phyloP scores from a whole-genome alignment of 2,329 filamentous ascomycete genomes.

The Cladophialophora exuberans region DNA sequence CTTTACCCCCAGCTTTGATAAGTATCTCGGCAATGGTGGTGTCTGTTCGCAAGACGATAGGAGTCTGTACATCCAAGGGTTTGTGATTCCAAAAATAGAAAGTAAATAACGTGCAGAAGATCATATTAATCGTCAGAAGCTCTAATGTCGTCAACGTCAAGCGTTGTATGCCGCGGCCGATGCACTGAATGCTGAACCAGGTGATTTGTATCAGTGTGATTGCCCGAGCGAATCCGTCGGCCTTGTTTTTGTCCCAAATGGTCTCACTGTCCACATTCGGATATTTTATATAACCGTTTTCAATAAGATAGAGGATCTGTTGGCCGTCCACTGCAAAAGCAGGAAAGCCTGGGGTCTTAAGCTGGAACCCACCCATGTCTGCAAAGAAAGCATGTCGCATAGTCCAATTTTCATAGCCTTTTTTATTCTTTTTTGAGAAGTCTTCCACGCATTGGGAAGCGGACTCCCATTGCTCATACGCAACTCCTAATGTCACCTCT shows the following conservation, averaged over 20 bases:
- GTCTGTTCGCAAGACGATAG: not conserved
- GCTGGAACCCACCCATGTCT: slow-evolving; percentile 47
- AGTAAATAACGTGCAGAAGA: slow-evolving; percentile 35
- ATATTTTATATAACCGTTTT: slow-evolving; percentile 29
- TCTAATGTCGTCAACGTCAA: slow-evolving; percentile 36
- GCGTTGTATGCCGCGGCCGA: slow-evolving; percentile 24
- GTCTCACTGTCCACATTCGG: slow-evolving; percentile 21
- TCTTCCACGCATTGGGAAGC: not conserved
- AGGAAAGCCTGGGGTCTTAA: slow-evolving; percentile 37
- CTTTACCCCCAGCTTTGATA: slow-evolving; percentile 29
- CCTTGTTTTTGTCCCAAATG: slow-evolving; percentile 34
- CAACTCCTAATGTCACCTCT: not conserved
- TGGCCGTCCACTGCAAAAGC: slow-evolving; percentile 44
- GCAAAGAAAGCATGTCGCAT: slow-evolving; percentile 46
- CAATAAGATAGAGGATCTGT: slow-evolving; percentile 36
- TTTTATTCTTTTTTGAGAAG: not conserved
- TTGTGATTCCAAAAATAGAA: slow-evolving; percentile 38
- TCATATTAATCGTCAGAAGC: slow-evolving; percentile 34
- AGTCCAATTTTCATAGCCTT: slow-evolving; percentile 41
- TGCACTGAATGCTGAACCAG: slow-evolving; percentile 30
- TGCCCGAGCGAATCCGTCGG: slow-evolving; percentile 23
- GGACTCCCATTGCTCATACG: not conserved
- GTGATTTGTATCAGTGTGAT: slow-evolving; percentile 16
- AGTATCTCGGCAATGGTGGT: slow-evolving; percentile 31
- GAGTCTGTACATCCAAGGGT: slow-evolving; percentile 34